These are phyloP conservation scores for Paraconiothyrium brasiliense DNA, from an alignment of 2,329 filamentous ascomycete species.

Conservation along the genomic window DNA sequence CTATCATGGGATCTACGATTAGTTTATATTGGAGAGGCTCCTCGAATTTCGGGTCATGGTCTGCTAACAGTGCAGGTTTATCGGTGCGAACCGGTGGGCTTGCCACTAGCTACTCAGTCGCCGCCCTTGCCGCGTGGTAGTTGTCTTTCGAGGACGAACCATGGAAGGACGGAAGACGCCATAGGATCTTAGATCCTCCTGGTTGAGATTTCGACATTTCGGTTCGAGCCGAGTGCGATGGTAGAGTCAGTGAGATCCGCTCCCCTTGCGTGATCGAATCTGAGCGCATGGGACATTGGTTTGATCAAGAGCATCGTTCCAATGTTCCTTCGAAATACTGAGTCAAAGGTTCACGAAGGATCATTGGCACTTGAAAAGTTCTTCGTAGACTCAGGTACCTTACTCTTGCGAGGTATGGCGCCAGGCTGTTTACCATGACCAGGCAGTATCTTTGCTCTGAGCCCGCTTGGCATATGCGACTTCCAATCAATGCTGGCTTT, in stretches of 20 bases:
- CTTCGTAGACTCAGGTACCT: too few relatives aligned
- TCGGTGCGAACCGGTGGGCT: not conserved
- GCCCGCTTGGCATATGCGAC: not conserved
- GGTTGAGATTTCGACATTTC: not conserved
- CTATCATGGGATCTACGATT: not conserved
- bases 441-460: not conserved
- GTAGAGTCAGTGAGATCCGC: not conserved
- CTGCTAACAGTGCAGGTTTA: not conserved
- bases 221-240: conserved; percentile 6
- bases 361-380: not conserved
- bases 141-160: not conserved
- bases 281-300: not conserved
- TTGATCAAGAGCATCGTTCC: not conserved
- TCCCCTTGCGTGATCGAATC: conserved; percentile 1
- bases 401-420: not conserved
- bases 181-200: not conserved
- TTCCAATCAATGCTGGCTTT: not conserved
- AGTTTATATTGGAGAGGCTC: conserved; percentile 4
- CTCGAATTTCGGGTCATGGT: conserved; percentile 1
- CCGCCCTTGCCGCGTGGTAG: not conserved
- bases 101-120: conserved; percentile 4
- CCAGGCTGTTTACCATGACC: not conserved
- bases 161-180: conserved; percentile 6
- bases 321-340: not conserved
- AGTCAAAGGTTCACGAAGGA: not conserved